Percentiles rank a stretch among this genome's conserved stretches.
Evolutionary conservation across 805 yeast genomes (phyloP).

Genomic region (Grigorovia yakushimaensis): DNA sequence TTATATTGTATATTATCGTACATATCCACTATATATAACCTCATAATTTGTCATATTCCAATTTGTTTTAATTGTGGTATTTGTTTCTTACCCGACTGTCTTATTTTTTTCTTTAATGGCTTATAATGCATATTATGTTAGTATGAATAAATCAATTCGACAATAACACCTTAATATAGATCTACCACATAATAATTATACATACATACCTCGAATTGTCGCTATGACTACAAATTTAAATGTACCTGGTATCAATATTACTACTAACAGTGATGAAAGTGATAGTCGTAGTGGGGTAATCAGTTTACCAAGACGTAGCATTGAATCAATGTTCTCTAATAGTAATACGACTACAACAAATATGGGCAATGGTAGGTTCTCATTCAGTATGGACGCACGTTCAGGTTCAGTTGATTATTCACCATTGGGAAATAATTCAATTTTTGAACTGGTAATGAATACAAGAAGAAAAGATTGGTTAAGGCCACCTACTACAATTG

Average conservation of each 20-base stretch:
- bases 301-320: slow-evolving; percentile 5
- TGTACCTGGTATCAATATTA: background rate
- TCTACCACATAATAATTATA: background rate
- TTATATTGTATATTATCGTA: background rate
- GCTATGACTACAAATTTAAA: background rate
- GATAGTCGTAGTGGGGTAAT: background rate
- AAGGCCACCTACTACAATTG: slow-evolving; percentile 63
- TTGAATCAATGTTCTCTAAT: slow-evolving; percentile 6
- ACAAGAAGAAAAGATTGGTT: slow-evolving; percentile 33
- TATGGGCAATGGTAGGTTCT: slow-evolving; percentile 4
- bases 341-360: slow-evolving; percentile 5
- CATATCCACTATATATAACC: background rate
- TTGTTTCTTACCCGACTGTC: background rate
- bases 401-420: slow-evolving; percentile 27
- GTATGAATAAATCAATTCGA: too few species aligned
- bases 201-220: background rate
- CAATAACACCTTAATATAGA: background rate
- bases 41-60: background rate
- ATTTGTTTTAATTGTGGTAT: background rate
- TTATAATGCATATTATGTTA: background rate
- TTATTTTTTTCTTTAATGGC: background rate
- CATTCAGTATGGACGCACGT: slow-evolving; percentile 6
- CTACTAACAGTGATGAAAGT: background rate
- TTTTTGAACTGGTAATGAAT: slow-evolving; percentile 56
- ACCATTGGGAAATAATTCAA: slow-evolving; percentile 44